phyloP scores from a whole-genome alignment of 225 moss, liverwort and hornwort genomes.

The Neckera pumila region DNA sequence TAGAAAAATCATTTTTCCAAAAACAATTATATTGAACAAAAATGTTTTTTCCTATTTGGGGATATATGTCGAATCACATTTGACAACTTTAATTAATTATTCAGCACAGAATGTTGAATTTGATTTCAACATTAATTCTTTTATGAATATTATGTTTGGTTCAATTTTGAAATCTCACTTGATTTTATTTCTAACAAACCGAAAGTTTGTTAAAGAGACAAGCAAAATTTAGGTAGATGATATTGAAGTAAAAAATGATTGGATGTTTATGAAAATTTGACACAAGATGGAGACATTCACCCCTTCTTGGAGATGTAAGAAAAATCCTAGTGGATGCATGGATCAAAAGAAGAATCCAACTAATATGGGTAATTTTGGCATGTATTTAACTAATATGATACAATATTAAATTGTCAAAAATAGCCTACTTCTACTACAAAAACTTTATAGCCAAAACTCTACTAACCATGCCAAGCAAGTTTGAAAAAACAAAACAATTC shows the following conservation, averaged over 20 bases:
- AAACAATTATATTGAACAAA: not conserved
- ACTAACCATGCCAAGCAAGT: accelerated
- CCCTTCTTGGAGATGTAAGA: not conserved
- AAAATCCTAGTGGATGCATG: accelerated
- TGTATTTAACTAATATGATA: not conserved
- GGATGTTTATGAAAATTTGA: not conserved
- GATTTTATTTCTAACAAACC: not conserved
- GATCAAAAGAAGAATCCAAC: accelerated
- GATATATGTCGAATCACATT: accelerated
- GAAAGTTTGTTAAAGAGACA: accelerated
- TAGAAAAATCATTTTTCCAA: not conserved
- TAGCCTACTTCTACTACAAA: not conserved
- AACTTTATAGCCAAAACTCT: accelerated
- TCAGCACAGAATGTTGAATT: not conserved
- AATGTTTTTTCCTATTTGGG: accelerated
- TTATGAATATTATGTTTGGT: not conserved
- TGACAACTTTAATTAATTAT: not conserved
- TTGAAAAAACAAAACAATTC: not conserved
- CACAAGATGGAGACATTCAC: not conserved
- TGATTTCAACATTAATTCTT: accelerated
- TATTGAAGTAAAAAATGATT: not conserved
- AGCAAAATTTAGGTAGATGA: not conserved
- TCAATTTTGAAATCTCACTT: not conserved
- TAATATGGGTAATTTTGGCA: not conserved
- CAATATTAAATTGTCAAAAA: not conserved